Evolutionary conservation across 768 basidiomycete genomes (phyloP).

Genomic region (Kwoniella botswanensis): DNA sequence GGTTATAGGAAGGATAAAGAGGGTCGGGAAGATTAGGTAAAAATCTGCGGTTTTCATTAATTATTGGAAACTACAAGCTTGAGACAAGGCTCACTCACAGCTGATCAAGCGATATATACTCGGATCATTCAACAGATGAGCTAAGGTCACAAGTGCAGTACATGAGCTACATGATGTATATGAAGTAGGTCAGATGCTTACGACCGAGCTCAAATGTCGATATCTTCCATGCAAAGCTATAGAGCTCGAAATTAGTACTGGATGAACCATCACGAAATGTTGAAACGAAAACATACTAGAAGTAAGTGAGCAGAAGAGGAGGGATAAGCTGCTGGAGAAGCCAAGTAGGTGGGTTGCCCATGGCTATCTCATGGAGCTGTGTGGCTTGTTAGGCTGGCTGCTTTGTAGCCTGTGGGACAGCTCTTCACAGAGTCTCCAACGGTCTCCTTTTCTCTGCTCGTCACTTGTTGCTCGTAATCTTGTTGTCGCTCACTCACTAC

Average conservation of each 20-base stretch:
- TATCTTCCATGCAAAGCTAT: conserved; percentile 29
- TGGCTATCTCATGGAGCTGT: not conserved
- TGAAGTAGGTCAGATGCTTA: conserved; percentile 16
- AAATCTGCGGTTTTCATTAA: conserved; percentile 6
- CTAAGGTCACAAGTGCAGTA: no score
- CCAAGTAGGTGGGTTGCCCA: conserved; percentile 15
- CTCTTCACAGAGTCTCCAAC: no score
- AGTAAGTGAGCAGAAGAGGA: conserved; percentile 46
- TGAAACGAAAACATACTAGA: conserved; percentile 36
- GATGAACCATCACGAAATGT: no score
- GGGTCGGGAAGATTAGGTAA: conserved; percentile 30
- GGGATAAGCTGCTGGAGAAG: conserved; percentile 45
- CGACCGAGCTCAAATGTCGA: conserved; percentile 37
- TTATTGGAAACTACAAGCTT: no score
- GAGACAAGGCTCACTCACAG: no score
- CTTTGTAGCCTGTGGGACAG: no score
- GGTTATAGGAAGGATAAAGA: conserved; percentile 27
- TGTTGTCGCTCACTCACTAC: no score
- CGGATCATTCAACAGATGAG: no score
- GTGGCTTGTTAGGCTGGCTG: not conserved
- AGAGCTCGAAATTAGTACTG: not conserved
- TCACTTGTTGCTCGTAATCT: no score
- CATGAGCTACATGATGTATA: no score
- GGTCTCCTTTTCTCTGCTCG: no score
- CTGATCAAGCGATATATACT: no score